A percentile compares a stretch with the other conserved stretches of the same genome.
phyloP scores from a whole-genome alignment of 495 filamentous ascomycete species.

The Lophiostoma macrostomum region DNA sequence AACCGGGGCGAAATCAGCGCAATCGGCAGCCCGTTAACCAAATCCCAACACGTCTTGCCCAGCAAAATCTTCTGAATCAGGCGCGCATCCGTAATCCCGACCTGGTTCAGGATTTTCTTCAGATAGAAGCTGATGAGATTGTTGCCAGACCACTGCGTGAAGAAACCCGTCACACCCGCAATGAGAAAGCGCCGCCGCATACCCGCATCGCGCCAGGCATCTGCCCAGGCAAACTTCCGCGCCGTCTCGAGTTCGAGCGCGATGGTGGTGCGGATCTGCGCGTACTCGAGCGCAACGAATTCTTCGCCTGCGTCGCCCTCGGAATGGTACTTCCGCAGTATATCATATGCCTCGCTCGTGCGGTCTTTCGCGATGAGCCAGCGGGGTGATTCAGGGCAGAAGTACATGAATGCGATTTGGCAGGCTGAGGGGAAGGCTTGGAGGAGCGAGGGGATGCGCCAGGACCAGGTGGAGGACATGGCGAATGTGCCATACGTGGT shows the following conservation, averaged over 20 bases:
- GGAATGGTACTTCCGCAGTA: slow-evolving; percentile 46
- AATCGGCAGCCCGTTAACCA: neutral
- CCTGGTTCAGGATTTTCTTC: slow-evolving; percentile 11
- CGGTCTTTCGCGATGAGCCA: slow-evolving; percentile 43
- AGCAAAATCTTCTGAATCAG: slow-evolving; percentile 21
- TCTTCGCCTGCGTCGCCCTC: slow-evolving; percentile 6
- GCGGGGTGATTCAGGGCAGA: slow-evolving; percentile 56
- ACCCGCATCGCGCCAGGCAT: slow-evolving; percentile 3
- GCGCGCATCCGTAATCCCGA: slow-evolving; percentile 22
- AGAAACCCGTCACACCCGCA: slow-evolving; percentile 5
- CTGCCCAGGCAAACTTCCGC: neutral
- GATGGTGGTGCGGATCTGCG: neutral
- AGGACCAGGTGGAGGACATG: slow-evolving; percentile 1
- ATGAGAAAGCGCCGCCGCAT: slow-evolving; percentile 36
- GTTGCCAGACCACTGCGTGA: slow-evolving; percentile 1
- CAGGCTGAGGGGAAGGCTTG: neutral
- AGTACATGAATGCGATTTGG: slow-evolving; percentile 52
- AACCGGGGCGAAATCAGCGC: neutral
- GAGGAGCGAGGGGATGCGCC: neutral
- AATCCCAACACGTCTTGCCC: slow-evolving; percentile 12
- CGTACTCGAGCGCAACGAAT: neutral
- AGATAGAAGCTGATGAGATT: slow-evolving; percentile 6
- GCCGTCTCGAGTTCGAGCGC: neutral
- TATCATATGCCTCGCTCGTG: slow-evolving; percentile 46
- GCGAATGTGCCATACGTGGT: neutral